Evolutionary conservation across 148 eudicot genomes (phyloP).

Genomic region (Nepenthes mirabilis): DNA sequence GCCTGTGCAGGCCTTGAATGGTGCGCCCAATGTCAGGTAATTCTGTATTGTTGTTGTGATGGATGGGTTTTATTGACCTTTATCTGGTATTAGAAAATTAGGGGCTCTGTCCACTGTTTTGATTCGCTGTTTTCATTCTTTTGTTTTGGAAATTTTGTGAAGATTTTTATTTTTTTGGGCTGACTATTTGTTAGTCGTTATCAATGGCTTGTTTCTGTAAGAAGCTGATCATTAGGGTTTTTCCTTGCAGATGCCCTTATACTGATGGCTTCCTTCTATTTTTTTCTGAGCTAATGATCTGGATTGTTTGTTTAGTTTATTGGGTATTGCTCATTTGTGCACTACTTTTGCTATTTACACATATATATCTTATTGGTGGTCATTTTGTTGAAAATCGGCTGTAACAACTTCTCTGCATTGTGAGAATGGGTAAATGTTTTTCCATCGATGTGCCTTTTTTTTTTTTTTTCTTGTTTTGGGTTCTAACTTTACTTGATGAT

Average conservation of each 20-base stretch:
- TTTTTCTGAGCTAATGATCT: not conserved
- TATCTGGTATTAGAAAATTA: not conserved
- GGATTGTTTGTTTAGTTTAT: not conserved
- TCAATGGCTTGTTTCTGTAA: not conserved
- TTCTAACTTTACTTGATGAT: too few relatives aligned
- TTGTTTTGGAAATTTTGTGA: not conserved
- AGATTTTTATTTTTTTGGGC: not conserved
- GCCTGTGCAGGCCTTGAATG: conserved; percentile 38
- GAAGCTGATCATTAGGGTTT: not conserved
- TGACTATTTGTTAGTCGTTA: not conserved
- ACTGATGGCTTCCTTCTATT: not conserved
- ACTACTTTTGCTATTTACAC: too few relatives aligned
- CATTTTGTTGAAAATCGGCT: too few relatives aligned
- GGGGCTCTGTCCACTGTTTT: conserved; percentile 9
- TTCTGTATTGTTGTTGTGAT: not conserved
- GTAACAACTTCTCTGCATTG: too few relatives aligned
- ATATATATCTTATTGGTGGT: too few relatives aligned
- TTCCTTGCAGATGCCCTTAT: not conserved
- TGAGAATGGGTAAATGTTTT: too few relatives aligned
- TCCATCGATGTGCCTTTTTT: too few relatives aligned
- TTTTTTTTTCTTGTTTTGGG: too few relatives aligned
- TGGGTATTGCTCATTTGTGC: not conserved
- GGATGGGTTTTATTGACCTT: not conserved
- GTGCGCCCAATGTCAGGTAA: conserved; percentile 44
- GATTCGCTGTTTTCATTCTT: not conserved